Percentiles rank a stretch among this genome's conserved stretches.
Evolutionary conservation across 805 yeast genomes (phyloP).

Genomic region (Candida tammaniensis): DNA sequence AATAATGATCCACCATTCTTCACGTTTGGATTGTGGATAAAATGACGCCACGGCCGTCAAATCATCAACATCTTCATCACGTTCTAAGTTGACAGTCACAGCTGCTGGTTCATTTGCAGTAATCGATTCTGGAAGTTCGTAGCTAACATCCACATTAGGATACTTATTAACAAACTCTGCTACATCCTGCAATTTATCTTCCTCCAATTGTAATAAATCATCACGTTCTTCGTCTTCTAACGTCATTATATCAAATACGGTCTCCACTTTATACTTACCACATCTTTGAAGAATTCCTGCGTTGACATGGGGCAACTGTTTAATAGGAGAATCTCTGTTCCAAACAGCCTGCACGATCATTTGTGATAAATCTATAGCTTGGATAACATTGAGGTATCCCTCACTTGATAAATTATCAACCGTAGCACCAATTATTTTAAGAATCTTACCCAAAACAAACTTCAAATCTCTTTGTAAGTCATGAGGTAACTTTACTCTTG

Average conservation of each 20-base stretch:
- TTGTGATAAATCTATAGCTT: constrained; percentile 84
- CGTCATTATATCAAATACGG: constrained; percentile 77
- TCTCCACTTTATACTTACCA: constrained; percentile 51
- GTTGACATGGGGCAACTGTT: constrained; percentile 73
- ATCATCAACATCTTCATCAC: constrained; percentile 78
- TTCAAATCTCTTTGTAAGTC: constrained; percentile 61
- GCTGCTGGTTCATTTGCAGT: constrained; percentile 46
- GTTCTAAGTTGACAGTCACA: constrained; percentile 48
- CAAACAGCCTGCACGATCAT: constrained; percentile 86
- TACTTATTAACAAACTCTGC: constrained; percentile 88
- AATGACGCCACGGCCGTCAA: constrained; percentile 54
- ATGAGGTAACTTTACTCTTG: constrained; percentile 55
- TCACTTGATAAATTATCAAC: constrained; percentile 78
- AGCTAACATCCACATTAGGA: constrained; percentile 74
- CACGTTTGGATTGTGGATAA: constrained; percentile 60
- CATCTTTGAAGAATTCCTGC: constrained; percentile 55
- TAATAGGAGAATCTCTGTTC: constrained; percentile 74
- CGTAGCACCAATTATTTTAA: constrained; percentile 59
- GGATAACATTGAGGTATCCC: constrained; percentile 73
- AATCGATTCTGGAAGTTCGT: constrained; percentile 44
- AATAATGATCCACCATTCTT: constrained; percentile 84
- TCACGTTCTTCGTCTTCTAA: constrained; percentile 77
- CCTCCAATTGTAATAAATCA: constrained; percentile 54
- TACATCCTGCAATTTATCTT: constrained; percentile 54
- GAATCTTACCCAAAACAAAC: constrained; percentile 45